Evolutionary conservation across 1,139 yeast species (phyloP).

Genomic region (Barnettozyma hawaiiensis): DNA sequence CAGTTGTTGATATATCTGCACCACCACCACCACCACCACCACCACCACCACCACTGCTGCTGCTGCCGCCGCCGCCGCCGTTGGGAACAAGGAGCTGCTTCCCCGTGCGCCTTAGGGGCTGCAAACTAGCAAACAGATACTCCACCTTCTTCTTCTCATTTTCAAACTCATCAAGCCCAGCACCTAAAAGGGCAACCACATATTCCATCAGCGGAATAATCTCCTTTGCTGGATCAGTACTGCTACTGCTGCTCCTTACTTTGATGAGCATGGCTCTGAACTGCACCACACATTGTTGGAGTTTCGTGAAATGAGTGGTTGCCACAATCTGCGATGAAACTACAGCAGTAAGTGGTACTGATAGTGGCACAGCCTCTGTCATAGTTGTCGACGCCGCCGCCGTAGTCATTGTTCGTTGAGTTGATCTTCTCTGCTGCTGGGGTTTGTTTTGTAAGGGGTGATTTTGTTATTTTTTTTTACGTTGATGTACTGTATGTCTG

Average conservation of each 20-base stretch:
- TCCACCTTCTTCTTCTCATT: slow-evolving; percentile 40
- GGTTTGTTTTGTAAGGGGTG: too few species aligned
- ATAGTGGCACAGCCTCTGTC: background rate
- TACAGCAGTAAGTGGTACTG: slow-evolving; percentile 1
- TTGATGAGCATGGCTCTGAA: slow-evolving; percentile 25
- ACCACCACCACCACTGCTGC: background rate
- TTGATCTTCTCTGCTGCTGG: too few species aligned
- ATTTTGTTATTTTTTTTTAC: too few species aligned
- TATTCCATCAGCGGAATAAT: slow-evolving; percentile 27
- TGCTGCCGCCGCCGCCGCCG: background rate
- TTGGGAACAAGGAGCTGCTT: slow-evolving; percentile 2
- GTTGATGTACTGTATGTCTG: background rate
- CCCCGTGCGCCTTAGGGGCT: slow-evolving; percentile 20
- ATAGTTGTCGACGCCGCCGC: too few species aligned
- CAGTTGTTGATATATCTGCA: slow-evolving; percentile 13
- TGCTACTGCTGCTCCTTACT: slow-evolving; percentile 9
- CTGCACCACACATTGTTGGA: slow-evolving; percentile 22
- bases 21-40: background rate
- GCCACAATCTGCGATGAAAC: background rate
- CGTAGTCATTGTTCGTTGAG: too few species aligned
- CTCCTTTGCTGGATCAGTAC: too few species aligned
- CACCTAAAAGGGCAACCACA: slow-evolving; percentile 37
- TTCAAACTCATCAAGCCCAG: slow-evolving; percentile 46
- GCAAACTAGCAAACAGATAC: slow-evolving; percentile 34
- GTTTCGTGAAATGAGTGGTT: slow-evolving; percentile 21